phyloP scores from a whole-genome alignment of 257 asterid species.

The Fraxinus americana region DNA sequence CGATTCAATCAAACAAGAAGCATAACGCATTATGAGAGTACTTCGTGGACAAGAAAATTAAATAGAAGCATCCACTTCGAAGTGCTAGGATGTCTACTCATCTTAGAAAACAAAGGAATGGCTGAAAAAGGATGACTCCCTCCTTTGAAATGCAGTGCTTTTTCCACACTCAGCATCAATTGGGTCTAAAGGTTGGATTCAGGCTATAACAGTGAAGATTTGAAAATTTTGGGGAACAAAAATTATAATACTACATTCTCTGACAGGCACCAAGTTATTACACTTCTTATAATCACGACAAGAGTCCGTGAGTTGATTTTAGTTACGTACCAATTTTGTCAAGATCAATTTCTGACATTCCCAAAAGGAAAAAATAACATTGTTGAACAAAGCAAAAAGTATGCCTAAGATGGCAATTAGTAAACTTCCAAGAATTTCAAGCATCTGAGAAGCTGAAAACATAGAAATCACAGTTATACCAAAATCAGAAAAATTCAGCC shows the following conservation, averaged over 20 bases:
- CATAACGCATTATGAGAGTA: no score
- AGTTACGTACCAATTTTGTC: no score
- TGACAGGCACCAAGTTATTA: not conserved
- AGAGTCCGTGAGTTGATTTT: no score
- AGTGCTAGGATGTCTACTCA: not conserved
- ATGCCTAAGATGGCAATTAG: not conserved
- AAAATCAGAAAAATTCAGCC: not conserved
- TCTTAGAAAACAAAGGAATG: not conserved
- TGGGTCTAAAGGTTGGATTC: not conserved
- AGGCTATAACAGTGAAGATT: not conserved
- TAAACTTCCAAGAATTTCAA: not conserved
- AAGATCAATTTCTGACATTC: not conserved
- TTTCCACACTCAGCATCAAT: not conserved
- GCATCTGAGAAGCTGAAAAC: not conserved
- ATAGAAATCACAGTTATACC: not conserved
- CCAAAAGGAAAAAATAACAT: not conserved
- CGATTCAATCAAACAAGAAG: no score
- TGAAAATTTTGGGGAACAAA: no score
- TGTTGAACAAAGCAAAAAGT: no score
- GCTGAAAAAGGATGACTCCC: not conserved
- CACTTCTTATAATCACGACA: not conserved
- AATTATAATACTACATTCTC: not conserved
- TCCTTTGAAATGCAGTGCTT: not conserved
- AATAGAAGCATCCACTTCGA: no score
- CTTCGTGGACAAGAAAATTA: no score